Evolutionary conservation across 257 asterid genomes (phyloP).

Genomic region (Penstemon davidsonii): DNA sequence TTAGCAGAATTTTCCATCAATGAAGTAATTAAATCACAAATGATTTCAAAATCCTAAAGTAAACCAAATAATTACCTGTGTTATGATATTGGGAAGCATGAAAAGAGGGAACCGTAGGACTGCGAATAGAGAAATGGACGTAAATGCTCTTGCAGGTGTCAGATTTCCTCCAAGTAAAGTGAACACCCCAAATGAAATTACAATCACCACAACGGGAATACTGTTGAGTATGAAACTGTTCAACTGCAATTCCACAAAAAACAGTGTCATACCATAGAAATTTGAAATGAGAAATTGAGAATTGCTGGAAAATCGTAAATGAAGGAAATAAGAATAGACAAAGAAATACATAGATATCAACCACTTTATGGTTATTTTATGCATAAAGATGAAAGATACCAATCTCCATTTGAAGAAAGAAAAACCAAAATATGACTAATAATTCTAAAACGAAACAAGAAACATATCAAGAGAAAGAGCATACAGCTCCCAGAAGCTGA

Average conservation of each 20-base stretch:
- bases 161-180: slow-evolving; percentile 89
- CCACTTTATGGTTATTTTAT: background rate
- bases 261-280: slow-evolving; percentile 22
- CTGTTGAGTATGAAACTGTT: slow-evolving; percentile 84
- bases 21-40: background rate
- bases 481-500: slow-evolving; percentile 89
- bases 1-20: slow-evolving; percentile 5
- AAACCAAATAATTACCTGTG: slow-evolving; percentile 54
- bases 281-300: slow-evolving; percentile 18
- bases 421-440: slow-evolving; percentile 6
- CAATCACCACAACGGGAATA: slow-evolving; percentile 90
- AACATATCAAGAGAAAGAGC: slow-evolving; percentile 28
- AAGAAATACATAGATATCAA: background rate
- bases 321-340: slow-evolving; percentile 12
- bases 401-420: slow-evolving; percentile 20
- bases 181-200: slow-evolving; percentile 77
- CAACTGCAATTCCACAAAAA: slow-evolving; percentile 53
- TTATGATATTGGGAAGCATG: slow-evolving; percentile 94
- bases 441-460: slow-evolving; percentile 18
- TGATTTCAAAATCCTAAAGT: slow-evolving; percentile 12
- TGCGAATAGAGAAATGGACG: slow-evolving; percentile 87
- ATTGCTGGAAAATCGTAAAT: slow-evolving; percentile 17
- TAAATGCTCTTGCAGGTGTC: slow-evolving; percentile 96
- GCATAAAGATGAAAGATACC: slow-evolving; percentile 3
- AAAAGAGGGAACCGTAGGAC: slow-evolving; percentile 85